Percentiles rank a stretch among this genome's conserved stretches.
These are phyloP conservation scores for Fragilaria crotonensis DNA, from an alignment of 108 stramenopile genomes.

Conservation along the genomic window DNA sequence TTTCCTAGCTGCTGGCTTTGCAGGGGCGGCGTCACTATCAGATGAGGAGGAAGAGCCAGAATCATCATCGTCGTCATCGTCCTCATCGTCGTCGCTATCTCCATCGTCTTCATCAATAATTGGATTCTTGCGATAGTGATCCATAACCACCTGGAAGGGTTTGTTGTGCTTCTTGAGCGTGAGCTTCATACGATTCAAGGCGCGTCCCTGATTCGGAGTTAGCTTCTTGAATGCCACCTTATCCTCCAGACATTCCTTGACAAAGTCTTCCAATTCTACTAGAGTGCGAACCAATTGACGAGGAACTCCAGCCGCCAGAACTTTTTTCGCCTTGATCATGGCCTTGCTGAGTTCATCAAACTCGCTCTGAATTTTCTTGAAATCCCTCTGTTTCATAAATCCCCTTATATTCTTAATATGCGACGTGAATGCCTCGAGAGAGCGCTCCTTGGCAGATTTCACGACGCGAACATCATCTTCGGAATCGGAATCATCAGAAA, in stretches of 20 bases:
- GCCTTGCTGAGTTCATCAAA: constrained; percentile 87
- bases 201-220: constrained; percentile 81
- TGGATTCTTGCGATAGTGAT: constrained; percentile 77
- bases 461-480: constrained; percentile 96
- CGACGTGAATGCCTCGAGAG: constrained; percentile 81
- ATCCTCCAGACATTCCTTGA: constrained; percentile 70
- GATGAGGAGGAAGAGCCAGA: too few species aligned
- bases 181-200: constrained; percentile 94
- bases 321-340: constrained; percentile 80
- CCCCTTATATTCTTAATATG: constrained; percentile 69
- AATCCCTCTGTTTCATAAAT: constrained; percentile 75
- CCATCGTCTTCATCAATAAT: constrained; percentile 24
- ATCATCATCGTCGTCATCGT: constrained; percentile 25
- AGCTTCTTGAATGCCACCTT: constrained; percentile 92
- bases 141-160: constrained; percentile 63
- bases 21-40: too few species aligned
- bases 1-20: constrained; percentile 12
- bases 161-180: constrained; percentile 91
- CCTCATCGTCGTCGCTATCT: too few species aligned
- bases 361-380: constrained; percentile 58
- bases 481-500: constrained; percentile 44
- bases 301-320: constrained; percentile 75
- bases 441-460: constrained; percentile 87
- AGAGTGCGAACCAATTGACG: constrained; percentile 76
- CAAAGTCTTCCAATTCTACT: constrained; percentile 85